Percentiles rank a stretch among this genome's conserved stretches.
These are phyloP conservation scores for Populus alba DNA, from an alignment of 345 rosid species.

Conservation along the genomic window DNA sequence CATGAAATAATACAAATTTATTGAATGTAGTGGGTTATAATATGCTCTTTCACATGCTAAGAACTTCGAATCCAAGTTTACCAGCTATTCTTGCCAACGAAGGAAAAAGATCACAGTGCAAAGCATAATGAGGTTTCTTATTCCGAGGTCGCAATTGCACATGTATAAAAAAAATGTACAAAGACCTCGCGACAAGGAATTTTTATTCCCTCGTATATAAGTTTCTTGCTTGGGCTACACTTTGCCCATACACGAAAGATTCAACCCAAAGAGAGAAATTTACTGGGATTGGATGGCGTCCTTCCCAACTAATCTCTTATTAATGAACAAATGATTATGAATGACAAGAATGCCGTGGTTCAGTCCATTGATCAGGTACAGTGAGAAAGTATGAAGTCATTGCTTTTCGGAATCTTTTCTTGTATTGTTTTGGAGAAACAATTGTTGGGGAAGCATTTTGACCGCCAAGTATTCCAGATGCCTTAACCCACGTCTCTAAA, in stretches of 20 bases:
- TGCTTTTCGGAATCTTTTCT: slow-evolving; percentile 91
- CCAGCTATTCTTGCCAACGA: not conserved
- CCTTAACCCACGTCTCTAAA: slow-evolving; percentile 96
- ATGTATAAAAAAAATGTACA: slow-evolving; percentile 24
- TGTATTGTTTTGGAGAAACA: slow-evolving; percentile 85
- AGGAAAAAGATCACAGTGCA: not conserved
- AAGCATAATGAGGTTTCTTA: not conserved
- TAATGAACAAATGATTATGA: slow-evolving; percentile 40
- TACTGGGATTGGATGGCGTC: slow-evolving; percentile 4
- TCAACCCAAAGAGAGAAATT: not conserved
- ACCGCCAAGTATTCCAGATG: slow-evolving; percentile 88
- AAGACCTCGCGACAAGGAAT: slow-evolving; percentile 19
- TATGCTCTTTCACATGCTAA: not conserved
- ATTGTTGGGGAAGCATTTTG: slow-evolving; percentile 82
- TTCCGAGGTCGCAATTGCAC: slow-evolving; percentile 21
- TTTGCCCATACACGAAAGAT: slow-evolving; percentile 11
- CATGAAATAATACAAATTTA: too few relatives aligned
- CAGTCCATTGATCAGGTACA: slow-evolving; percentile 68
- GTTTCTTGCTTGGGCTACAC: slow-evolving; percentile 12
- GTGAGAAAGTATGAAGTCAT: slow-evolving; percentile 94
- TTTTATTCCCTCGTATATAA: slow-evolving; percentile 21
- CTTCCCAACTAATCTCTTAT: slow-evolving; percentile 26
- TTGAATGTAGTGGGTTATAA: too few relatives aligned
- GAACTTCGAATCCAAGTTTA: not conserved
- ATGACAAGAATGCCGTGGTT: slow-evolving; percentile 21